These are phyloP conservation scores for Boletus subcaerulescens DNA, from an alignment of 768 basidiomycete species.

Conservation along the genomic window DNA sequence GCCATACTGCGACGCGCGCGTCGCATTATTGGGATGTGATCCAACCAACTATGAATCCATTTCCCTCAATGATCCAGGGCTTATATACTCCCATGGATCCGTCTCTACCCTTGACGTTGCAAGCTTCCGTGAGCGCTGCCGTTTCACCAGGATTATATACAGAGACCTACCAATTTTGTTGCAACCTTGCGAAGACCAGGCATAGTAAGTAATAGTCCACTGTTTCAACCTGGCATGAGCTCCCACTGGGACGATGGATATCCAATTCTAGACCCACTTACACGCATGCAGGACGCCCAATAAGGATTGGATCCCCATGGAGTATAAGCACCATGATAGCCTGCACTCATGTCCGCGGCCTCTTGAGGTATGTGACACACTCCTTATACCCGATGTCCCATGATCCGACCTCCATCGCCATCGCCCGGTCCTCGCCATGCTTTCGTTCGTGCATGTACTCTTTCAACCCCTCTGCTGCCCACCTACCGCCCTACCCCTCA, in stretches of 20 bases:
- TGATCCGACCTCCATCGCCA: slow-evolving; percentile 61
- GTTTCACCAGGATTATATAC: not conserved
- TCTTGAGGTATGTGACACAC: not conserved
- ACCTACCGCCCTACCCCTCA: no score
- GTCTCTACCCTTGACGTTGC: slow-evolving; percentile 58
- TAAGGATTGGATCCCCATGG: slow-evolving; percentile 70
- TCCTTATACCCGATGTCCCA: slow-evolving; percentile 84
- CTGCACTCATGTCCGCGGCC: slow-evolving; percentile 32
- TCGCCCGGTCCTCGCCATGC: no score
- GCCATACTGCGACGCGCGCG: slow-evolving; percentile 53
- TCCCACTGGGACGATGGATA: not conserved
- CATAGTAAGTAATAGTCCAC: slow-evolving; percentile 23
- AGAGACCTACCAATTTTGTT: slow-evolving; percentile 47
- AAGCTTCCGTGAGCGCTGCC: slow-evolving; percentile 1
- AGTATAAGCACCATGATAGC: slow-evolving; percentile 65
- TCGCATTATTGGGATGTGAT: not conserved
- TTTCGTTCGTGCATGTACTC: no score
- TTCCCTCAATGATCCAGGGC: slow-evolving; percentile 37
- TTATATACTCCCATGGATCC: slow-evolving; percentile 60
- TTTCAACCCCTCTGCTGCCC: no score
- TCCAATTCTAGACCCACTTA: slow-evolving; percentile 28
- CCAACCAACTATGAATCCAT: slow-evolving; percentile 22
- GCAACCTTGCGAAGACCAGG: slow-evolving; percentile 53
- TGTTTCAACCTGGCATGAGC: not conserved
- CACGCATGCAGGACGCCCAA: slow-evolving; percentile 75